A percentile compares a stretch with the other conserved stretches of the same genome.
Evolutionary conservation across 2,329 filamentous ascomycete species (phyloP).

Genomic region (Diaporthe sp.): DNA sequence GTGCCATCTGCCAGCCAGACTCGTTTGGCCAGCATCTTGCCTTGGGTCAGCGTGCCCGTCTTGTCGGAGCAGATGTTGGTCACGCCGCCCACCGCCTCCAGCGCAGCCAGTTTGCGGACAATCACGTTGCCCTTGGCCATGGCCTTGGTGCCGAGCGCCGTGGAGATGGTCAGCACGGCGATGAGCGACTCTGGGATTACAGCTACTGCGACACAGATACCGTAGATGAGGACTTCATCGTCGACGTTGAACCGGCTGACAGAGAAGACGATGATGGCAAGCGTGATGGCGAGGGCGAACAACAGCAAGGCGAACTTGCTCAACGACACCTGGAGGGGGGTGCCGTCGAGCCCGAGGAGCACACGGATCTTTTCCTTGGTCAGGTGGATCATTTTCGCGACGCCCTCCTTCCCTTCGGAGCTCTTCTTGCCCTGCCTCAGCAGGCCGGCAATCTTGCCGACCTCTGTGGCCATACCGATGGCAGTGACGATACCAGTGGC

Average conservation of each 20-base stretch:
- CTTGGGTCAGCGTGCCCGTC: conserved; percentile 76
- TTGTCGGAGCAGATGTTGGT: conserved; percentile 80
- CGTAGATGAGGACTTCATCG: conserved; percentile 62
- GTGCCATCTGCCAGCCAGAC: conserved; percentile 71
- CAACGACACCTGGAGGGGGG: conserved; percentile 76
- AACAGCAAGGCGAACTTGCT: conserved; percentile 77
- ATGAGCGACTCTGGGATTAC: conserved; percentile 70
- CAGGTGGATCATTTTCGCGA: conserved; percentile 43
- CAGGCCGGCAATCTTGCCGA: conserved; percentile 68
- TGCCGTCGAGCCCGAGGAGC: conserved; percentile 68
- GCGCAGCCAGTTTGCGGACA: conserved; percentile 71
- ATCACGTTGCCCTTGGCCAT: conserved; percentile 70
- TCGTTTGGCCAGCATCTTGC: conserved; percentile 76
- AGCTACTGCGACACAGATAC: conserved; percentile 63
- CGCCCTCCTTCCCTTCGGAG: conserved; percentile 52
- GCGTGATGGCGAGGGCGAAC: conserved; percentile 67
- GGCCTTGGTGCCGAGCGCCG: conserved; percentile 67
- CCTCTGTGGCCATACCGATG: conserved; percentile 74
- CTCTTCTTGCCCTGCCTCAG: conserved; percentile 63
- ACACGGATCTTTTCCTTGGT: conserved; percentile 49
- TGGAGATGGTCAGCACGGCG: conserved; percentile 74
- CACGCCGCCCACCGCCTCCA: conserved; percentile 78
- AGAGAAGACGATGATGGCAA: conserved; percentile 59
- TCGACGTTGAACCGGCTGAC: conserved; percentile 57
- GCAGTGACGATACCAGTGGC: conserved; percentile 77